Evolutionary conservation across 495 filamentous ascomycete genomes (phyloP), one percentile per base, ranked within the genome.

Genomic region (Xylaria curta): DNA sequence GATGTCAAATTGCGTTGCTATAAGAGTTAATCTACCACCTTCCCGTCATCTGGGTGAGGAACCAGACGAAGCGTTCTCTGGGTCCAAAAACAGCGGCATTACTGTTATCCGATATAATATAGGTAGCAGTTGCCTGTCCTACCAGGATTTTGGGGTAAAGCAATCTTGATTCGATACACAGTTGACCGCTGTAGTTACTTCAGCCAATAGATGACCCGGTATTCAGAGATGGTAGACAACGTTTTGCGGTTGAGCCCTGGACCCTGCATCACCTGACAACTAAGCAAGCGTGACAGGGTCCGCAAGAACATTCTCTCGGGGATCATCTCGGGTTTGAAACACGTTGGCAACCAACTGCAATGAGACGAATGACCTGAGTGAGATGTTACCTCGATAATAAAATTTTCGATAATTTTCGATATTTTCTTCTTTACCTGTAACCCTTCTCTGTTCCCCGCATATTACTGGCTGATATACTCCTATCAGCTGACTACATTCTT

Each of bases 401-500:
- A 19, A 19, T 24, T 42, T 42, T 42, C 44, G 38, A 42, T 12
- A 2, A 42, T 59, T 33, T 26, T 58, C 21, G 28, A 26, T 40
- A 26, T 38, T 15, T 69, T 60, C 10, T 58, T 21, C 26, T 46
- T 33, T 21, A 17, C 31, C 49, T 61, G 44, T 69, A 31, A 33
- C 64, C 4, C 9, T 62, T 56, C 53, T 17, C 51, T 3, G 53
- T 53, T n/a, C 68, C 56, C 58, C 24, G 21, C 46, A 51, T 28
- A 40, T 42, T 12, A 70, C 51, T 64, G 31, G 68, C 61, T 44
- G 4, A 26, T 12, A 54, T 26, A 12, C 33, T 15, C 59, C 46
- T 46, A 54, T 63, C 68, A 70, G 68, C 59, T 70, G 68, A 64
- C 59, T 64, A 31, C 68, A 13, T 40, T 61, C 13, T 33, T n/a